Evolutionary conservation across 2,329 filamentous ascomycete genomes (phyloP).

Genomic region (Penicillium hesseltinei): DNA sequence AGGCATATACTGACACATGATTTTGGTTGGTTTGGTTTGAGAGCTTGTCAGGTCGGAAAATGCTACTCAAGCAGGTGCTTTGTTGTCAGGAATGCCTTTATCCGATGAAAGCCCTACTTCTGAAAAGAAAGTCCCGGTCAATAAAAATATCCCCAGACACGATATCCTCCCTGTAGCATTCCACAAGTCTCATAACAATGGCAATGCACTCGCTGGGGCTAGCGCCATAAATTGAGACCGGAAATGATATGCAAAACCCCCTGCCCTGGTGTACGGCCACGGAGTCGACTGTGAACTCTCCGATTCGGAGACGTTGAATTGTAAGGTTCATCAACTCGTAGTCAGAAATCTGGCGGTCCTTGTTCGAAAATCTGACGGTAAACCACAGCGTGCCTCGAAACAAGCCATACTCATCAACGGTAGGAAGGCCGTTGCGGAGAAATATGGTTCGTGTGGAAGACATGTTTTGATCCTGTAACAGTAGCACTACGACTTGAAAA

Average conservation of each 20-base stretch:
- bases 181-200: neutral
- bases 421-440: neutral
- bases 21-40: neutral
- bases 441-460: neutral
- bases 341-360: neutral
- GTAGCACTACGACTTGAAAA: neutral
- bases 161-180: neutral
- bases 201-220: neutral
- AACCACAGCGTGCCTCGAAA: neutral
- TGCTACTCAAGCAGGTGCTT: neutral
- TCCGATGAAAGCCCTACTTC: neutral
- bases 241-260: neutral
- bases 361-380: neutral
- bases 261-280: neutral
- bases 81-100: neutral
- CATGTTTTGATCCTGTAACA: neutral
- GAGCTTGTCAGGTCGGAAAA: too few relatives aligned
- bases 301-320: neutral
- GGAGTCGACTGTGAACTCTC: neutral
- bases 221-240: neutral
- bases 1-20: neutral
- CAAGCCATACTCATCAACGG: neutral
- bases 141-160: neutral
- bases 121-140: neutral
- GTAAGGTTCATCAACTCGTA: neutral